Evolutionary conservation across 495 filamentous ascomycete genomes (phyloP).

Genomic region (Aspergillus baeticus): DNA sequence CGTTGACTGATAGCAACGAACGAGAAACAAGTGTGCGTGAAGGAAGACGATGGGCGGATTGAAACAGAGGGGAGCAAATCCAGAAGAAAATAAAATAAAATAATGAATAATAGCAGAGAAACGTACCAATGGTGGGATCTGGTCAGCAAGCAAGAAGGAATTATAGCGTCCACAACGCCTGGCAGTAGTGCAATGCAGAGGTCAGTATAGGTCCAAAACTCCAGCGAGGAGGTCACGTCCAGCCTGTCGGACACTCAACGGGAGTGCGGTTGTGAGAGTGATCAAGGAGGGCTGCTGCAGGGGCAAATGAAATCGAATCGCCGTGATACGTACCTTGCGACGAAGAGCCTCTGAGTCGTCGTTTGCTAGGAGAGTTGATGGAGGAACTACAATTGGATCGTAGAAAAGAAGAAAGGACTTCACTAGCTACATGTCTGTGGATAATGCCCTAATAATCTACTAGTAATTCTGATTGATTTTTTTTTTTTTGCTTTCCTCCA

Average conservation of each 20-base stretch:
- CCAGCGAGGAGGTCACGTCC: slow-evolving; percentile 13
- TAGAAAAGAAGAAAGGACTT: not conserved
- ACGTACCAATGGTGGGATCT: slow-evolving; percentile 15
- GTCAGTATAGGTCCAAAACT: slow-evolving; percentile 23
- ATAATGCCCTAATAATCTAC: not conserved
- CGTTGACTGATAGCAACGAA: not conserved
- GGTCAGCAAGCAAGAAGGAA: slow-evolving; percentile 17
- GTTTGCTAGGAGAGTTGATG: too few species aligned
- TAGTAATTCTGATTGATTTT: not conserved
- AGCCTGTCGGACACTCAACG: slow-evolving; percentile 1
- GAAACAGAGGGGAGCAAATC: not conserved
- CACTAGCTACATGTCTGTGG: not conserved
- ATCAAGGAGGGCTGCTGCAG: slow-evolving; percentile 8
- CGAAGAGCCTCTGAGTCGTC: too few species aligned
- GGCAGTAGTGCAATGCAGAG: slow-evolving; percentile 20
- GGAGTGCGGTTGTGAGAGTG: too few species aligned
- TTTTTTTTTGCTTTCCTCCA: not conserved
- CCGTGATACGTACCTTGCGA: not conserved
- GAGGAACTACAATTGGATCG: too few species aligned
- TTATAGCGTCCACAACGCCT: slow-evolving; percentile 17
- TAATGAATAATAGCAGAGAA: slow-evolving; percentile 5
- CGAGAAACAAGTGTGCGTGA: not conserved
- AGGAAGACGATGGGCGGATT: not conserved
- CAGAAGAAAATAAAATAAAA: slow-evolving; percentile 3
- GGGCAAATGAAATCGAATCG: not conserved